Percentiles rank a stretch among this genome's conserved stretches.
These are phyloP conservation scores for Nothomitra cinnamomea DNA, from an alignment of 2,329 filamentous ascomycete genomes.

Conservation along the genomic window DNA sequence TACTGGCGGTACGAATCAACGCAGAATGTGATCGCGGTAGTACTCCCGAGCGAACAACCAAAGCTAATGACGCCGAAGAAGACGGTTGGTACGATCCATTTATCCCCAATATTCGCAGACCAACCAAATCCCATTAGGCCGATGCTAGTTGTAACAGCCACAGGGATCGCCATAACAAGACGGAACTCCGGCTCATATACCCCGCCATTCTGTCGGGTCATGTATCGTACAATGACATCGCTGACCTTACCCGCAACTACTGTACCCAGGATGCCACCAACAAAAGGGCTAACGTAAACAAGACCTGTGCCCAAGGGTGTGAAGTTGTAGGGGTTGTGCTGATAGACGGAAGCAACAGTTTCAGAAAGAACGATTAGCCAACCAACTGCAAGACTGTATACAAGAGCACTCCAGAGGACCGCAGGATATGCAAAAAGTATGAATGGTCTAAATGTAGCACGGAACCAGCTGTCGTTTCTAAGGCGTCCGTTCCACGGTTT, in stretches of 20 bases:
- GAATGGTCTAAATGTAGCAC: slow-evolving; percentile 62
- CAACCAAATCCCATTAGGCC: slow-evolving; percentile 96
- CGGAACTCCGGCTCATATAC: slow-evolving; percentile 92
- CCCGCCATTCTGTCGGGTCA: slow-evolving; percentile 76
- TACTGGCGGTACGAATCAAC: slow-evolving; percentile 90
- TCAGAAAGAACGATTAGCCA: slow-evolving; percentile 95
- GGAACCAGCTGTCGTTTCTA: slow-evolving; percentile 60
- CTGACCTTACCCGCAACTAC: slow-evolving; percentile 78
- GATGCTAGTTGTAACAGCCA: slow-evolving; percentile 59
- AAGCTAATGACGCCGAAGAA: slow-evolving; percentile 91
- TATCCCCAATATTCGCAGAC: slow-evolving; percentile 57
- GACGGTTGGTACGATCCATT: slow-evolving; percentile 81
- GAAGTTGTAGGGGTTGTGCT: slow-evolving; percentile 61
- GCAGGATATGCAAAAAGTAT: slow-evolving; percentile 76
- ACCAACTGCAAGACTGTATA: slow-evolving; percentile 78
- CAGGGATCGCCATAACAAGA: slow-evolving; percentile 70
- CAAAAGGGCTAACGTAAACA: slow-evolving; percentile 77
- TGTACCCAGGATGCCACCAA: slow-evolving; percentile 80
- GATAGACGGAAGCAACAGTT: slow-evolving; percentile 65
- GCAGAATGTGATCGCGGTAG: slow-evolving; percentile 83
- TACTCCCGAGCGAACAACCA: slow-evolving; percentile 77
- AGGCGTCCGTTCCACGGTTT: slow-evolving; percentile 65
- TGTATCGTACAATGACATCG: slow-evolving; percentile 65
- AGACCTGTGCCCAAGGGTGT: slow-evolving; percentile 64
- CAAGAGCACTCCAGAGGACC: slow-evolving; percentile 70